Evolutionary conservation across 257 asterid genomes (phyloP), one percentile per base, ranked within the genome.

Genomic region (Pogostemon cablin): DNA sequence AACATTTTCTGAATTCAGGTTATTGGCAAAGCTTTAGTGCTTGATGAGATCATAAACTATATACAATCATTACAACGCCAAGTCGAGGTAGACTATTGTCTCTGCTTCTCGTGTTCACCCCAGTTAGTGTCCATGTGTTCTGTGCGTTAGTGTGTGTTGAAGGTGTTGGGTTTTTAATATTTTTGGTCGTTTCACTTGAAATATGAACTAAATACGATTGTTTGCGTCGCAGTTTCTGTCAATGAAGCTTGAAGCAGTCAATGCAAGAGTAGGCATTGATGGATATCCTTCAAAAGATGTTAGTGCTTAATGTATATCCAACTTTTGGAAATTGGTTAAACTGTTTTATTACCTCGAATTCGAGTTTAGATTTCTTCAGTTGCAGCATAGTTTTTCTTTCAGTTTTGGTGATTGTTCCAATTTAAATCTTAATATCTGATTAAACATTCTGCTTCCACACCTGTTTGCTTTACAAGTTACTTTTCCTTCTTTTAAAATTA

Each of bases 191-290:
- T 60, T 25, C 63, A 4, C 78, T 77, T 70, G 52, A 67, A 46
- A 69, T 44, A 66, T 37, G 68, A 58, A 44, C 75, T 74, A 61
- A 73, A 75, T 32, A 76, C 62, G 49, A 11, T 62, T 65, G 64
- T 12, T 62, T 80, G 73, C 77, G 53, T 73, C 59, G 42, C 87
- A 93, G 97, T 93, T 90, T 77, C 84, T 93, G 54, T 90, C 98
- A 1, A 89, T 90, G 97, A 93, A 93, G 87, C 96, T 93, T 64
- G 97, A 93, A 87, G 89, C 93, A 55, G 96, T 93, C 61, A 88
- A 87, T 78, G 80, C 96, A 62, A 83, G 92, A 82, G 80, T 64
- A 15, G 83, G 83, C 62, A 68, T 87, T 39, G 97, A 90, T 62
- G 97, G 85, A 79, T 86, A 79, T 78, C 90, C 90, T 73, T 80